Percentiles rank a stretch among this genome's conserved stretches.
Conservation (phyloP, 352 stramenopile genomes). For the Pythium plurisporium region DNA sequence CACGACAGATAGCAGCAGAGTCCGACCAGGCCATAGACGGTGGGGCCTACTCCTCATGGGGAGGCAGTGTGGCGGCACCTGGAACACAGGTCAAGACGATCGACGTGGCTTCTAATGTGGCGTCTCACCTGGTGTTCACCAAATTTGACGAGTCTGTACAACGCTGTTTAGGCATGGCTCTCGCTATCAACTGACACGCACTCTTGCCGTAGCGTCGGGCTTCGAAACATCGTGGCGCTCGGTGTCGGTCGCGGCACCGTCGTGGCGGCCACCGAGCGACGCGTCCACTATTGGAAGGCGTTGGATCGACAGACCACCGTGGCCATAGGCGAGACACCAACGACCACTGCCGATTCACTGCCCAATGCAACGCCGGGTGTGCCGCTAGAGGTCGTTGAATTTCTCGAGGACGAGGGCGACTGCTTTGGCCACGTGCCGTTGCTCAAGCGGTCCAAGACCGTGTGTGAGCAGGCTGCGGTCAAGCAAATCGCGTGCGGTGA, state of each 20-base stretch:
- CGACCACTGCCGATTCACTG: no score
- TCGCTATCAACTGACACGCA: not conserved
- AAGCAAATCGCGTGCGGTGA: conserved; percentile 35
- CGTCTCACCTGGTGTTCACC: no score
- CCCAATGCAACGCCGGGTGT: no score
- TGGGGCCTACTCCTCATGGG: no score
- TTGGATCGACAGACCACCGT: not conserved
- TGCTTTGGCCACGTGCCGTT: conserved; percentile 50
- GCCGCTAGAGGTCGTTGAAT: conserved; percentile 8
- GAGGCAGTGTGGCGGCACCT: no score
- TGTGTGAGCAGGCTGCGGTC: conserved; percentile 34
- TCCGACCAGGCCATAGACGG: no score
- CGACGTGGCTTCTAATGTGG: no score
- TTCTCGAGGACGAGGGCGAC: conserved; percentile 33
- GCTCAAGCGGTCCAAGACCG: conserved; percentile 38
- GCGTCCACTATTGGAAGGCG: conserved; percentile 22
- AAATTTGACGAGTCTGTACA: conserved; percentile 23
- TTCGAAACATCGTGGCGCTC: conserved; percentile 16
- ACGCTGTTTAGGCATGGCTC: not conserved
- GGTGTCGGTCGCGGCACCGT: conserved; percentile 20
- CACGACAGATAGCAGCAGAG: not conserved
- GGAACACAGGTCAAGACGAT: no score
- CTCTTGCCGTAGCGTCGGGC: conserved; percentile 9
- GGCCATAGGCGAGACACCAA: not conserved
- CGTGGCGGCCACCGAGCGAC: conserved; percentile 15